Evolutionary conservation across 2,329 filamentous ascomycete species (phyloP).

Genomic region (Pochonia chlamydosporia): DNA sequence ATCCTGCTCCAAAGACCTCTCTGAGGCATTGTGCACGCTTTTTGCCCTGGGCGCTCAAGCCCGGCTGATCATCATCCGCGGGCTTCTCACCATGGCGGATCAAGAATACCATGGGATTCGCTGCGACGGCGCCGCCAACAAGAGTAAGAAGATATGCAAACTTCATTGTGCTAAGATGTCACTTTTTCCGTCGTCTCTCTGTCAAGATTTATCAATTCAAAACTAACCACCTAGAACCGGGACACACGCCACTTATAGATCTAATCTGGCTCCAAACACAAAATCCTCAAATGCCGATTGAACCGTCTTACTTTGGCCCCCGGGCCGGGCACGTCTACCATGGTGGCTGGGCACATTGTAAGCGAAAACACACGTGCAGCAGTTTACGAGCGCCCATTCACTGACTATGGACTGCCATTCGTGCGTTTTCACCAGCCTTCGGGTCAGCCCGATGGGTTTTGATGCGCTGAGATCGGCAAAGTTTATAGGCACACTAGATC

Average conservation of each 20-base stretch:
- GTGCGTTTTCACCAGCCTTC: neutral
- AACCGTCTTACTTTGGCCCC: no score
- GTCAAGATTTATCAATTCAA: neutral
- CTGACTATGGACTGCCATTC: neutral
- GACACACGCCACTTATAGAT: no score
- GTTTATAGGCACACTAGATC: neutral
- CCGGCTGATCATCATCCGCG: constrained; percentile 33
- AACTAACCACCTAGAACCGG: no score
- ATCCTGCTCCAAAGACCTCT: constrained; percentile 46
- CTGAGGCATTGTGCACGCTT: constrained; percentile 55
- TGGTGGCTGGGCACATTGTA: no score
- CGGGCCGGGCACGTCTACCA: no score
- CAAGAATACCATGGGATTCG: constrained; percentile 49
- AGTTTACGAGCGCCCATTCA: neutral
- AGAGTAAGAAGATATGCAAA: constrained; percentile 12
- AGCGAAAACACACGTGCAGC: neutral
- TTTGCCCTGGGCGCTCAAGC: constrained; percentile 44
- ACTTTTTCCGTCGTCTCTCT: neutral
- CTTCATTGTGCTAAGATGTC: constrained; percentile 14
- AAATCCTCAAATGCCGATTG: neutral
- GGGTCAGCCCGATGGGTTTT: neutral
- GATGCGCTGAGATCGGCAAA: neutral
- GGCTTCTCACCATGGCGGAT: constrained; percentile 63
- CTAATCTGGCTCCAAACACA: no score
- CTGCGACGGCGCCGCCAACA: constrained; percentile 13